Conservation (phyloP, 169 alveolate genomes). For the Cryptosporidium muris region DNA sequence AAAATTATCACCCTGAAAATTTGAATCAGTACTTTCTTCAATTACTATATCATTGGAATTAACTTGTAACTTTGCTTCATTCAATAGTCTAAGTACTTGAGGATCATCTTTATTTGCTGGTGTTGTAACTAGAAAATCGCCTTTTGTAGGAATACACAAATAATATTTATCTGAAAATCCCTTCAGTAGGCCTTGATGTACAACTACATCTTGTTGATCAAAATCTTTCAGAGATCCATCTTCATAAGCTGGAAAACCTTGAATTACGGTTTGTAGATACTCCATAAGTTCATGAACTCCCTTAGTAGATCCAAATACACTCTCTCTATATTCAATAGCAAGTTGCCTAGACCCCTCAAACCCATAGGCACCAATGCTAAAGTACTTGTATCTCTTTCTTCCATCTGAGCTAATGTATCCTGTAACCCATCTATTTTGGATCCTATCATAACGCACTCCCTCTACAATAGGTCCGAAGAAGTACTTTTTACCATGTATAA, state of each 20-base stretch:
- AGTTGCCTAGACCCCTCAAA: slow-evolving; percentile 67
- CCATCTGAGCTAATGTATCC: slow-evolving; percentile 66
- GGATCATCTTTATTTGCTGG: slow-evolving; percentile 34
- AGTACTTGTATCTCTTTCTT: slow-evolving; percentile 63
- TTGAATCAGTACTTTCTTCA: no score
- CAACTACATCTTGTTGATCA: slow-evolving; percentile 26
- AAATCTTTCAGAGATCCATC: slow-evolving; percentile 63
- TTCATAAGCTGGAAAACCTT: slow-evolving; percentile 62
- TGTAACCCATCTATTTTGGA: slow-evolving; percentile 69
- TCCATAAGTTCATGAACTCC: slow-evolving; percentile 53
- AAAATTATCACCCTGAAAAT: no score
- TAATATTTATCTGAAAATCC: slow-evolving; percentile 43
- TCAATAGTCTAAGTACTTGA: slow-evolving; percentile 4
- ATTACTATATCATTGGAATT: no score
- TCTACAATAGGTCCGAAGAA: slow-evolving; percentile 68
- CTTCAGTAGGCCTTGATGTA: slow-evolving; percentile 60
- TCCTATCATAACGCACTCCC: slow-evolving; percentile 61
- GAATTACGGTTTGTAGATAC: slow-evolving; percentile 54
- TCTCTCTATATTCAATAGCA: slow-evolving; percentile 68
- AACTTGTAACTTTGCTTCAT: no score
- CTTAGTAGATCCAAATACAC: slow-evolving; percentile 47
- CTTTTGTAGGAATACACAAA: slow-evolving; percentile 61
- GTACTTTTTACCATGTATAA: slow-evolving; percentile 61
- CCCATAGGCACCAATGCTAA: slow-evolving; percentile 71
- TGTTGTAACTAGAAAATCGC: slow-evolving; percentile 65